Percentiles rank a stretch among this genome's conserved stretches.
Evolutionary conservation across 495 filamentous ascomycete species (phyloP).

Genomic region (Mytilinidion resinicola): DNA sequence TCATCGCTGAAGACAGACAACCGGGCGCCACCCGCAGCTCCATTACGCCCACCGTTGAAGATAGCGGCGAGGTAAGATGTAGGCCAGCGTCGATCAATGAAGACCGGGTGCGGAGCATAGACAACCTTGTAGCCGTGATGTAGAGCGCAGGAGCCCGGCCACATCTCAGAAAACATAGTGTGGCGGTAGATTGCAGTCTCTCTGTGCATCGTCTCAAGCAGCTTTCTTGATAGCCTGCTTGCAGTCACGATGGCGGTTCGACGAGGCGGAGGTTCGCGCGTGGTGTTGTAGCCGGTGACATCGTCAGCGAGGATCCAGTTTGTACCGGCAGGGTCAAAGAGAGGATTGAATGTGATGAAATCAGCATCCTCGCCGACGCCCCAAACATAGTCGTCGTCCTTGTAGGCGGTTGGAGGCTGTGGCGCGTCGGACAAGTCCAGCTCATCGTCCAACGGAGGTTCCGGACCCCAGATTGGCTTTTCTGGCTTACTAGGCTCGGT

Average conservation of each 20-base stretch:
- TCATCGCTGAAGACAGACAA: constrained; percentile 70
- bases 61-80: constrained; percentile 67
- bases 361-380: constrained; percentile 91
- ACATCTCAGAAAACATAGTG: constrained; percentile 95
- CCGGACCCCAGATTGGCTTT: constrained; percentile 79
- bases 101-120: constrained; percentile 84
- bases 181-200: constrained; percentile 76
- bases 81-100: constrained; percentile 87
- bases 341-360: constrained; percentile 85
- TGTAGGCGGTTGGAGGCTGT: constrained; percentile 61
- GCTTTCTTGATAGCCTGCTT: constrained; percentile 70
- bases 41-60: constrained; percentile 80
- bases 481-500: constrained; percentile 50
- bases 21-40: constrained; percentile 65
- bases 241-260: constrained; percentile 85
- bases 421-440: constrained; percentile 65
- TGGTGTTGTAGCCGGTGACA: constrained; percentile 80
- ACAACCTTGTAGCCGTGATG: constrained; percentile 96
- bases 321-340: constrained; percentile 85
- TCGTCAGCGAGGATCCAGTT: constrained; percentile 84
- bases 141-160: constrained; percentile 75
- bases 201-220: constrained; percentile 81
- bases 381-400: constrained; percentile 78
- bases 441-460: constrained; percentile 56
- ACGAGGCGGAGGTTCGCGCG: constrained; percentile 61